These are phyloP conservation scores for Trichoderma arundinaceum DNA, from an alignment of 2,329 filamentous ascomycete species.

Conservation along the genomic window DNA sequence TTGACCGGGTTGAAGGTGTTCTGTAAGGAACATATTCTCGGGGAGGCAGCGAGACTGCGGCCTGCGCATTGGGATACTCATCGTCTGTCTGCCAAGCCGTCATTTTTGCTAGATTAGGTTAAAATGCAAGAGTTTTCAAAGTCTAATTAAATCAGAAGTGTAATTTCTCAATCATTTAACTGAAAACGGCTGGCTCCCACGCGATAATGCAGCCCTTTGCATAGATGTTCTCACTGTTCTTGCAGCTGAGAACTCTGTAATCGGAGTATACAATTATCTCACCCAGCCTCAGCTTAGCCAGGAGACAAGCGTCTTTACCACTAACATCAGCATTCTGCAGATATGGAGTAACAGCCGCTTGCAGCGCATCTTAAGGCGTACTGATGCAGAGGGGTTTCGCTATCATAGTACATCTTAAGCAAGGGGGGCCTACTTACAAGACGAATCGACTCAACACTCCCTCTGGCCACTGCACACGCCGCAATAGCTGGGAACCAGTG, in stretches of 20 bases:
- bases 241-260: slow-evolving; percentile 5
- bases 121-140: not conserved
- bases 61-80: slow-evolving; percentile 60
- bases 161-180: not conserved
- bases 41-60: slow-evolving; percentile 68
- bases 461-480: slow-evolving; percentile 1
- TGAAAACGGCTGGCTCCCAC: slow-evolving; percentile 6
- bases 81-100: slow-evolving; percentile 67
- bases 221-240: not conserved
- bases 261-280: not conserved
- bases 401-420: not conserved
- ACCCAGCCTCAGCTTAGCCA: not conserved
- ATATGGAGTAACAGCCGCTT: not conserved
- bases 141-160: not conserved
- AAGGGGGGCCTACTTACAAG: slow-evolving; percentile 25
- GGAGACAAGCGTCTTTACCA: not conserved
- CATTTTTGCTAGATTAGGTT: slow-evolving; percentile 49
- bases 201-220: slow-evolving; percentile 7
- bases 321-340: slow-evolving; percentile 10
- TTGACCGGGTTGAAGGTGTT: slow-evolving; percentile 69
- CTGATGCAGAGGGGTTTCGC: not conserved
- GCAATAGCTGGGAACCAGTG: not conserved
- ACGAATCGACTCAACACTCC: not conserved
- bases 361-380: not conserved
- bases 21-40: slow-evolving; percentile 75